Percentiles rank a stretch among this genome's conserved stretches.
phyloP scores from a whole-genome alignment of 225 moss, liverwort and hornwort species.

The Bryoerythrophyllum caledonicum region DNA sequence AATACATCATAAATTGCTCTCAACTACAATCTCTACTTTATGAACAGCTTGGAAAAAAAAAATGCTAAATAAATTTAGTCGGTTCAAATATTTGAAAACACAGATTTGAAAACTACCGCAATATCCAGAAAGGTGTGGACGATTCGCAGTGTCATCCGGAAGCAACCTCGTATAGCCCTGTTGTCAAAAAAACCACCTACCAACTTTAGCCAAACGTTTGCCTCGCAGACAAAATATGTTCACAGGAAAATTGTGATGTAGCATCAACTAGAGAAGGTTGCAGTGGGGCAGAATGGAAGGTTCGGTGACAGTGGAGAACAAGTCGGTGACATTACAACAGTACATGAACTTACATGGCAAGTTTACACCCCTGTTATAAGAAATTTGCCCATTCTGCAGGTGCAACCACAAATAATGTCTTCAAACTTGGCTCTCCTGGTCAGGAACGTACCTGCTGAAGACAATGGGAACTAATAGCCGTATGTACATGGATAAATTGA shows the following conservation, averaged over 20 bases:
- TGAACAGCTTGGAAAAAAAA: not conserved
- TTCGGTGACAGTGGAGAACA: not conserved
- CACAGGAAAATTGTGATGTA: constrained; percentile 2
- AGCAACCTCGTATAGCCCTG: constrained; percentile 79
- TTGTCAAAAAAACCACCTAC: constrained; percentile 9
- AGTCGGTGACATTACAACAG: constrained; percentile 9
- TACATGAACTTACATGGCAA: not conserved
- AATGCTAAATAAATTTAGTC: not conserved
- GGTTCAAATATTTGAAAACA: not conserved
- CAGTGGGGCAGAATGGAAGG: not conserved
- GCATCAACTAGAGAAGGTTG: not conserved
- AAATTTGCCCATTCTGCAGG: not conserved
- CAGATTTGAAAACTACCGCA: constrained; percentile 36
- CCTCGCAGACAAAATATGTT: not conserved
- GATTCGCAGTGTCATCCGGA: constrained; percentile 65
- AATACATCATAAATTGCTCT: not conserved
- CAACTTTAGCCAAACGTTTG: not conserved
- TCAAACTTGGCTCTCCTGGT: not conserved
- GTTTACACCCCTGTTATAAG: not conserved
- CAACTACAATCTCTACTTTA: not conserved
- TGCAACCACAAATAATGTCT: not conserved
- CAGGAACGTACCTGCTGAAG: constrained; percentile 66
- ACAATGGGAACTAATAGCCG: constrained; percentile 66
- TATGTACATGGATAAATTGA: constrained; percentile 71
- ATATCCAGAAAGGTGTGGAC: constrained; percentile 65